Conservation (phyloP, 257 asterid genomes). For the Ballota nigra region DNA sequence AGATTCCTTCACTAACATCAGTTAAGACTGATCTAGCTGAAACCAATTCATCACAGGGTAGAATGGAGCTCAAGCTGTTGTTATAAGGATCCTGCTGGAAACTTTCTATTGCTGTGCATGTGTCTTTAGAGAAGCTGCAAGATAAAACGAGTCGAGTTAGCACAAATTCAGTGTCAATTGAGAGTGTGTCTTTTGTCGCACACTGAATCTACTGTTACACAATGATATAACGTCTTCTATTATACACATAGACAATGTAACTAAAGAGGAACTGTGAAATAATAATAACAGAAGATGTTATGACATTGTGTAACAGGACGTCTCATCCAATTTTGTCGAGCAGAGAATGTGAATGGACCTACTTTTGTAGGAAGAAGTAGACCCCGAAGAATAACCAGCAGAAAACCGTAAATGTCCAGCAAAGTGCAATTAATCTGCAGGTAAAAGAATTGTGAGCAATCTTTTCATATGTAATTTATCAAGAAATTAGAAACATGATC, state of each 20-base stretch:
- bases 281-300: too few species aligned
- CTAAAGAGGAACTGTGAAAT: too few species aligned
- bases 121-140: conserved; percentile 68
- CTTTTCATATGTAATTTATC: not conserved
- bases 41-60: conserved; percentile 72
- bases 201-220: too few species aligned
- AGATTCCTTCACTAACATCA: conserved; percentile 56
- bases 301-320: too few species aligned
- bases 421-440: conserved; percentile 50
- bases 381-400: conserved; percentile 76
- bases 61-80: conserved; percentile 77
- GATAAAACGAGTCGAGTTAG: not conserved
- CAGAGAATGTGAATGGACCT: conserved; percentile 6
- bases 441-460: not conserved
- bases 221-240: too few species aligned
- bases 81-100: conserved; percentile 71
- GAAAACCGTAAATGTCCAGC: conserved; percentile 60
- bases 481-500: not conserved
- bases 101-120: conserved; percentile 71
- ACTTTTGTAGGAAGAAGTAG: conserved; percentile 64
- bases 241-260: too few species aligned
- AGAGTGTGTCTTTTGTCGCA: too few species aligned
- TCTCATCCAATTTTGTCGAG: too few species aligned
- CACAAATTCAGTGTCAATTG: not conserved
- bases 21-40: conserved; percentile 51